Evolutionary conservation across 306 rosid genomes (phyloP).

Genomic region (Cicer cuneatum): DNA sequence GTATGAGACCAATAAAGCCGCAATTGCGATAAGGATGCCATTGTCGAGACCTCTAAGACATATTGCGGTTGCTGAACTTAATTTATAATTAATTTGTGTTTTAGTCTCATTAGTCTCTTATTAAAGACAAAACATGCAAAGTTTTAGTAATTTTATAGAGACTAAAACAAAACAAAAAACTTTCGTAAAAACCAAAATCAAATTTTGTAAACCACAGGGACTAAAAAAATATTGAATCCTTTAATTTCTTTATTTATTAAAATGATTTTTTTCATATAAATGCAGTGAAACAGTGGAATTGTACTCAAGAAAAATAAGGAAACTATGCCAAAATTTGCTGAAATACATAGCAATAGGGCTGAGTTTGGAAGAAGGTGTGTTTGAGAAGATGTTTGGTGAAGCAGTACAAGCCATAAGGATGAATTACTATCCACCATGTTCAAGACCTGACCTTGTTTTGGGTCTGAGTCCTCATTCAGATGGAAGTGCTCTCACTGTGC

Average conservation of each 20-base stretch:
- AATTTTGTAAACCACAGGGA: too few species aligned
- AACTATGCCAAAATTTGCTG: slow-evolving; percentile 68
- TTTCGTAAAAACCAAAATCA: too few species aligned
- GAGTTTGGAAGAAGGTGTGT: slow-evolving; percentile 57
- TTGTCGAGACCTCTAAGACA: too few species aligned
- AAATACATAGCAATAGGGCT: slow-evolving; percentile 74
- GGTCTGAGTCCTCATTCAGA: slow-evolving; percentile 99
- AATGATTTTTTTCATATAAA: slow-evolving; percentile 3
- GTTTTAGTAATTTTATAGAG: too few species aligned
- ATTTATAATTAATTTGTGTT: too few species aligned
- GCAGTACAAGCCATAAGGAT: slow-evolving; percentile 94
- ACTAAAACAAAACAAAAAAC: too few species aligned
- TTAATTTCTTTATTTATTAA: background rate
- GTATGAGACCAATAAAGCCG: too few species aligned
- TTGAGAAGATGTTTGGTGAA: slow-evolving; percentile 77
- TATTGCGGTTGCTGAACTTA: too few species aligned
- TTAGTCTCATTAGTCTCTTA: too few species aligned
- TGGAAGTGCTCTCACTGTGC: slow-evolving; percentile 95
- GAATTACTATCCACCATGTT: slow-evolving; percentile 95
- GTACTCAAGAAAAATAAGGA: slow-evolving; percentile 74
- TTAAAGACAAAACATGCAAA: too few species aligned
- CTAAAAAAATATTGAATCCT: background rate
- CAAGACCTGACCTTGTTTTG: slow-evolving; percentile 96
- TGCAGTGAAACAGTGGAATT: slow-evolving; percentile 79
- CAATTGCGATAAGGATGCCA: too few species aligned